Conservation (phyloP, 345 rosid species). For the Gossypioides kirkii region DNA sequence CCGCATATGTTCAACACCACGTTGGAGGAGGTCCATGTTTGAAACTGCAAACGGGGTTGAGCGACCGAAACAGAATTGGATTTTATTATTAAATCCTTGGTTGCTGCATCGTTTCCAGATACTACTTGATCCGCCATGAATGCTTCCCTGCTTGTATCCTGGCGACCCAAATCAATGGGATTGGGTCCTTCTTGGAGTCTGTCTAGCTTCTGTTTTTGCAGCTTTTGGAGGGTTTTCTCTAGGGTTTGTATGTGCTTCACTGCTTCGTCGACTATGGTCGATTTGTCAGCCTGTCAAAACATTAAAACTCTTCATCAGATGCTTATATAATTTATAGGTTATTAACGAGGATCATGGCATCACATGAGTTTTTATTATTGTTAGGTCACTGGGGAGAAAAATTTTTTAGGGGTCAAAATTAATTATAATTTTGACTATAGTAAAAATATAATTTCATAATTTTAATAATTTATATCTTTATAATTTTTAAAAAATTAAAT, state of each 20-base stretch:
- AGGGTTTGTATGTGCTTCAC: constrained; percentile 38
- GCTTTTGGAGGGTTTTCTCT: constrained; percentile 33
- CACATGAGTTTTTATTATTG: too few relatives aligned
- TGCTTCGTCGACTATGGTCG: constrained; percentile 55
- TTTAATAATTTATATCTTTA: too few relatives aligned
- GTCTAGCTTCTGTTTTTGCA: constrained; percentile 41
- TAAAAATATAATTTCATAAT: too few relatives aligned
- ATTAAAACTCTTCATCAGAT: not conserved
- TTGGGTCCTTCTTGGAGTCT: constrained; percentile 26
- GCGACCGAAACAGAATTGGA: constrained; percentile 18
- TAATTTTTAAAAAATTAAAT: too few relatives aligned
- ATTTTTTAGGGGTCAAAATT: too few relatives aligned
- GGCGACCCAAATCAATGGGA: constrained; percentile 17
- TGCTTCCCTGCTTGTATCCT: constrained; percentile 30
- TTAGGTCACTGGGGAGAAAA: too few relatives aligned
- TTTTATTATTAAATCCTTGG: constrained; percentile 6
- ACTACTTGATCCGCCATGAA: constrained; percentile 49
- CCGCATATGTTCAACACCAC: constrained; percentile 57
- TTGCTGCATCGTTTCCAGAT: constrained; percentile 8
- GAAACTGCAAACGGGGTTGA: constrained; percentile 34
- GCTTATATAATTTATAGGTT: not conserved
- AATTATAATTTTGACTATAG: too few relatives aligned
- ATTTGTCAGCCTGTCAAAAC: constrained; percentile 41
- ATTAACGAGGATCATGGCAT: too few relatives aligned
- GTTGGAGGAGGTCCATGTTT: constrained; percentile 58